Evolutionary conservation across 2,329 filamentous ascomycete species (phyloP), one percentile per base, ranked within the genome.

Genomic region (Apiospora kogelbergensis): DNA sequence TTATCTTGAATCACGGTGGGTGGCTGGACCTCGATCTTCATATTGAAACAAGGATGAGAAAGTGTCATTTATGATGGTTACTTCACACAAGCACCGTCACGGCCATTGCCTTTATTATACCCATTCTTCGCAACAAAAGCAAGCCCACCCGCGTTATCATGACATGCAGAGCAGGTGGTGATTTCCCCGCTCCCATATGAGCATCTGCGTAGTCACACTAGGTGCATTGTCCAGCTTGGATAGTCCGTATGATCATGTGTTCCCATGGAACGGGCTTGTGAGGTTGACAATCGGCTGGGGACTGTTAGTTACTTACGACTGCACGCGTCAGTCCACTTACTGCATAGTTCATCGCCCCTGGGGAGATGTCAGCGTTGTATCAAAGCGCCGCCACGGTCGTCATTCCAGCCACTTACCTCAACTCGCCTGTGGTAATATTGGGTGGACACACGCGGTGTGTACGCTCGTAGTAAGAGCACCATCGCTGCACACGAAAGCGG

Each of bases 401-500:
- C 22, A 48, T 48, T 20, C 42, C 63, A 20, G 33, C 40, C n/a
- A 65, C 72, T 45, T 75, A 78, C 77, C 76, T 75, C 65, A 77
- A 73, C 73, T 78, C 76, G 15, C 76, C 68, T 66, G 76, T 76
- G 20, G 74, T 78, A 24, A 78, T 72, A 66, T 77, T 78, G 30
- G 77, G 76, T 60, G 71, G 71, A 70, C 77, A 78, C 6, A 74
- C 73, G 68, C 75, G 76, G 68, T 77, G 76, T 63, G 77, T 78
- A 66, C 76, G 74, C 67, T 78, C 77, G 69, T 78, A 78, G 63
- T 71, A 73, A 22, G 74, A 73, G 68, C 77, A 78, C 77, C 77
- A 78, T 70, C 71, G 76, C 44, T 76, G 72, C 63, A 78, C 77
- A 26, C 77, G 75, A 46, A 77, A 78, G 37, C 77, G 77, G 67